Conservation (phyloP, 2,329 filamentous ascomycete genomes). For the Alternaria sp. region DNA sequence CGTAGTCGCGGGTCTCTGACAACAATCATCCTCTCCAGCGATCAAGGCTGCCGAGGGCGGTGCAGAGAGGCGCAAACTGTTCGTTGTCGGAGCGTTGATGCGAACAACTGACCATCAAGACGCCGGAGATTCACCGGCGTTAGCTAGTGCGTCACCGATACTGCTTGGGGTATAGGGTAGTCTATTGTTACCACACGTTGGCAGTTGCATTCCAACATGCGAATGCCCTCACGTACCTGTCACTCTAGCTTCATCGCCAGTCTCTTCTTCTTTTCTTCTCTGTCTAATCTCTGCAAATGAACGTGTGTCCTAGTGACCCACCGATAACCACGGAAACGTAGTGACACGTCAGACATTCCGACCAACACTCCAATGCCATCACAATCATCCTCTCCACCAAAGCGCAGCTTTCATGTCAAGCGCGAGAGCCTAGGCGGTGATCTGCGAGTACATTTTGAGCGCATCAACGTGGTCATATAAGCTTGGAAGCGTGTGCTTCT, state of each 20-base stretch:
- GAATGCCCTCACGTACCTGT: neutral
- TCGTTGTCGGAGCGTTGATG: slow-evolving; percentile 32
- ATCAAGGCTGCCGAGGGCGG: slow-evolving; percentile 28
- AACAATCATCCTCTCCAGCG: slow-evolving; percentile 49
- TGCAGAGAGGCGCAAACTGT: slow-evolving; percentile 29
- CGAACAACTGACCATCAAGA: slow-evolving; percentile 23
- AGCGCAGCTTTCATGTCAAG: neutral
- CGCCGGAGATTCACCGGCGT: slow-evolving; percentile 32
- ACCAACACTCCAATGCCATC: neutral
- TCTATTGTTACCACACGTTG: slow-evolving; percentile 1
- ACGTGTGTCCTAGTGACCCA: neutral
- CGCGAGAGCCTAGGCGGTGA: neutral
- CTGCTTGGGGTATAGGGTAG: slow-evolving; percentile 20
- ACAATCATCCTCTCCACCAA: neutral
- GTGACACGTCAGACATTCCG: neutral
- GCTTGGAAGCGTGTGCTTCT: neutral
- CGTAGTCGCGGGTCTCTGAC: slow-evolving; percentile 46
- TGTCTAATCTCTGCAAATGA: neutral
- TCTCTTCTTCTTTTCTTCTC: neutral
- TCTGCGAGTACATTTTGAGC: neutral
- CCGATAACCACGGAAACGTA: slow-evolving; percentile 5
- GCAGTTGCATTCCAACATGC: neutral
- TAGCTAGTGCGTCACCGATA: slow-evolving; percentile 34
- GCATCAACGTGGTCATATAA: neutral
- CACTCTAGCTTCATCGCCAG: neutral